phyloP scores from a whole-genome alignment of 768 basidiomycete species.

The Leccinum rimulosum region DNA sequence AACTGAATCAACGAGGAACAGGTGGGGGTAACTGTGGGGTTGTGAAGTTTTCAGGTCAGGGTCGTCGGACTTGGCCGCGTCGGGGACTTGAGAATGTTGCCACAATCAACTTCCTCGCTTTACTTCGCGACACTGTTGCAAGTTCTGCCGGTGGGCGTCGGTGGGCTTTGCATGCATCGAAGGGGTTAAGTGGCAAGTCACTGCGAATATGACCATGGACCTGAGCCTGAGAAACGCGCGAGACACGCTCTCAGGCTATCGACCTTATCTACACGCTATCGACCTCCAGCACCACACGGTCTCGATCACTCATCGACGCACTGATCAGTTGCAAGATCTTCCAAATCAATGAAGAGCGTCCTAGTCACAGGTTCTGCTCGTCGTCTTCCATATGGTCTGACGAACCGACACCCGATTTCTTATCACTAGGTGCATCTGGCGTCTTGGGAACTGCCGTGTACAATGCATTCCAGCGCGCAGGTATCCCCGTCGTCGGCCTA shows the following conservation, averaged over 20 bases:
- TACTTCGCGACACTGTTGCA: background rate
- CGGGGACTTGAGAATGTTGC: too few relatives aligned
- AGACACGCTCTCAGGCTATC: background rate
- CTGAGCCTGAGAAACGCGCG: background rate
- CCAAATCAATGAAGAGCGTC: slow-evolving; percentile 41
- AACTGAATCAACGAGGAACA: too few relatives aligned
- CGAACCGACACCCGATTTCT: background rate
- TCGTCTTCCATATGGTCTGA: slow-evolving; percentile 12
- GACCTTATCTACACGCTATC: too few relatives aligned
- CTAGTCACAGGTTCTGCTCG: slow-evolving; percentile 50
- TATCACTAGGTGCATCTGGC: slow-evolving; percentile 77
- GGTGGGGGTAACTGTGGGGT: too few relatives aligned
- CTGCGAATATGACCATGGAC: background rate
- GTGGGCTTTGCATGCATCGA: background rate
- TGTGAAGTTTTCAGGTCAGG: too few relatives aligned
- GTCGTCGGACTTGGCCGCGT: too few relatives aligned
- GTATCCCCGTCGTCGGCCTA: slow-evolving; percentile 59
- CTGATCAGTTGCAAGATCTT: background rate
- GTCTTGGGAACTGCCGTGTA: slow-evolving; percentile 82
- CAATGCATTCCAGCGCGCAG: slow-evolving; percentile 52
- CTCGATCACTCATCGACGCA: background rate
- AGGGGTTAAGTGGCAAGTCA: background rate
- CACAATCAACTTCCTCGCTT: background rate
- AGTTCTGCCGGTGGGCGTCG: background rate
- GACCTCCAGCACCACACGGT: too few relatives aligned